Evolutionary conservation across 345 rosid genomes (phyloP), one percentile per base, ranked within the genome.

Genomic region (Pseudoturritis turrita): DNA sequence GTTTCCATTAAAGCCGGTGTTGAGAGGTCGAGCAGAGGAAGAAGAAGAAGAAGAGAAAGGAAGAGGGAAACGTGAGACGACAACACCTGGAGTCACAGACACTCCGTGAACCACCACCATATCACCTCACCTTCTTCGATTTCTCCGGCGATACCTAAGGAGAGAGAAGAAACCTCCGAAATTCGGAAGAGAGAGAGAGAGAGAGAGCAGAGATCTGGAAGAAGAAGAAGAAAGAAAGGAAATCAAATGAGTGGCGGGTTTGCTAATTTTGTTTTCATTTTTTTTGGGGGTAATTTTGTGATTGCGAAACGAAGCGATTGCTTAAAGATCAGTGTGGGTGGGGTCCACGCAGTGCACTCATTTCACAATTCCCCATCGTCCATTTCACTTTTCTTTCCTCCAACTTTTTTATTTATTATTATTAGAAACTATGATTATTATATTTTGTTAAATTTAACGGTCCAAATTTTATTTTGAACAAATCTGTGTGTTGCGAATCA

Each of bases 1-100:
- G 50, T 55, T 75, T 78, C 82, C 86, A 75, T 63, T 67, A 80
- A 81, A 83, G 72, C 68, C 57, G 22, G 36, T 50, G 22, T 5
- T 70, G 71, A 62, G 15, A 68, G 63, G 19, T 76, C 71, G 79
- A 18, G 45, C 25, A 33, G 56, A 52, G 25, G 68, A 59, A 64
- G 52, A 55, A 61, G 54, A 41, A 19, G 62, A 57, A 35, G 65
- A 45, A 41, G 73, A 56, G 1, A 28, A 46, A 21, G 75, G 58
- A 61, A 76, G 74, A 50, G 78, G 49, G 35, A 75, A 75, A 40
- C 68, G 49, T 43, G 73, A 58, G 66, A 59, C 50, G 45, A 49
- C 59, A 37, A 70, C 37, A 45, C 74, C 65, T 23, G 79, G 75
- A 76, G 79, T 68, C 33, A 75, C 19, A 52, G 54, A 46, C 26